Evolutionary conservation across 2,329 filamentous ascomycete genomes (phyloP).

Genomic region (Aspergillus brunneoviolaceus): DNA sequence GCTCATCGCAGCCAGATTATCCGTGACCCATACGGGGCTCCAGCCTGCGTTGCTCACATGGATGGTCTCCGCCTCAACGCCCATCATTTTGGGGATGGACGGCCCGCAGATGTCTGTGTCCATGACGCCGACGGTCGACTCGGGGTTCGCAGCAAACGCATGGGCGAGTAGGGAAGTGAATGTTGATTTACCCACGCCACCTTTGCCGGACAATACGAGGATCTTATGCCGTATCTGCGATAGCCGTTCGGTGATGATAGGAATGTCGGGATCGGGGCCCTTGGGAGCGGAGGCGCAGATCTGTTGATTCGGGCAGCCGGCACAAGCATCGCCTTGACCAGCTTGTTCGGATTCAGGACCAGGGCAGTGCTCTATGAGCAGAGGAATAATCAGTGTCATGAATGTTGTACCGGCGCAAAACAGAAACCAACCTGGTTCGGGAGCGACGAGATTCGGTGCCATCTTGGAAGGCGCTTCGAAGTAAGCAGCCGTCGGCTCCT

Average conservation of each 20-base stretch:
- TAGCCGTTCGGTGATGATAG: conserved; percentile 80
- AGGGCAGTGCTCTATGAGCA: conserved; percentile 74
- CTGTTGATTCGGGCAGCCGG: conserved; percentile 89
- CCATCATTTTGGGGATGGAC: conserved; percentile 98
- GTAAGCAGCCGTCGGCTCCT: conserved; percentile 70
- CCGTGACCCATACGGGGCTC: conserved; percentile 93
- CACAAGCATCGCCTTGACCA: conserved; percentile 75
- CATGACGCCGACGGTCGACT: conserved; percentile 86
- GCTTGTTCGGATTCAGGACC: conserved; percentile 63
- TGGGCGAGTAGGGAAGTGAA: conserved; percentile 87
- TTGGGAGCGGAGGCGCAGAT: conserved; percentile 95
- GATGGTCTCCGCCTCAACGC: conserved; percentile 88
- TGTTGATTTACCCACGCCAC: conserved; percentile 93
- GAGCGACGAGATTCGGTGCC: conserved; percentile 82
- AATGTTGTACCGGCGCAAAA: not conserved
- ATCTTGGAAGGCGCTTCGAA: conserved; percentile 73
- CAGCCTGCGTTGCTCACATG: conserved; percentile 86
- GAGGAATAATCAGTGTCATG: conserved; percentile 7
- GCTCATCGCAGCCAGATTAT: conserved; percentile 94
- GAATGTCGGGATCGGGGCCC: conserved; percentile 91
- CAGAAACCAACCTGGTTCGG: conserved; percentile 67
- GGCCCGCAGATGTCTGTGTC: conserved; percentile 98
- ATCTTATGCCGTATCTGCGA: conserved; percentile 85
- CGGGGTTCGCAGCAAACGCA: conserved; percentile 79
- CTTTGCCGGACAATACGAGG: conserved; percentile 88